A percentile compares a stretch with the other conserved stretches of the same genome.
Conservation (phyloP, 169 alveolate genomes). For the Cryptosporidium sp. region DNA sequence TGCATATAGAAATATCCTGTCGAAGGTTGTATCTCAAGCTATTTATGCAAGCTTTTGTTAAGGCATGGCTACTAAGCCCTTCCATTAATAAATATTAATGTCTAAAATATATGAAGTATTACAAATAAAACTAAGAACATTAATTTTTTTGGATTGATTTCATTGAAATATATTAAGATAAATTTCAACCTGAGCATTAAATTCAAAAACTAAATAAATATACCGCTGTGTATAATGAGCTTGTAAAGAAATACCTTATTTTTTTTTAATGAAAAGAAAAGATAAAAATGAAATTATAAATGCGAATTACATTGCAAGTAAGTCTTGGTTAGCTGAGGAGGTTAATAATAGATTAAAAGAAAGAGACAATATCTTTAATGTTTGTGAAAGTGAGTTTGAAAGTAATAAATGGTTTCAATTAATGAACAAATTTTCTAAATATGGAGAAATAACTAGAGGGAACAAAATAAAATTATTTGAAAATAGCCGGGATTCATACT, state of each 20-base stretch:
- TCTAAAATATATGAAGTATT: neutral
- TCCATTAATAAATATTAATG: neutral
- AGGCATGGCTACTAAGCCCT: neutral
- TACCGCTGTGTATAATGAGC: neutral
- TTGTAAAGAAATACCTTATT: neutral
- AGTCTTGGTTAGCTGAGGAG: slow-evolving; percentile 29
- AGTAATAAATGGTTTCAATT: slow-evolving; percentile 43
- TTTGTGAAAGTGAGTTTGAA: neutral
- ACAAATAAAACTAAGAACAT: neutral
- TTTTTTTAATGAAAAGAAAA: neutral
- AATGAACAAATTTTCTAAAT: slow-evolving; percentile 29
- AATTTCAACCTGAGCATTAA: neutral
- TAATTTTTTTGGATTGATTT: neutral
- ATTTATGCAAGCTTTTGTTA: neutral
- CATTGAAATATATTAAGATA: neutral
- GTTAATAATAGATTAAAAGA: slow-evolving; percentile 4
- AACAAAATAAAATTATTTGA: slow-evolving; percentile 78
- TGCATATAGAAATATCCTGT: neutral
- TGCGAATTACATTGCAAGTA: neutral
- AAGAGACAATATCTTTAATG: neutral
- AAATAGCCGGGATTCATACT: slow-evolving; percentile 60
- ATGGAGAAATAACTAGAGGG: slow-evolving; percentile 80
- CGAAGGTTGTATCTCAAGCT: neutral
- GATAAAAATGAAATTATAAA: neutral
- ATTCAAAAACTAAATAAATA: neutral